Percentiles rank a stretch among this genome's conserved stretches.
Evolutionary conservation across 1,284 basidiomycete species (phyloP).

Genomic region (Irpex lacteus): DNA sequence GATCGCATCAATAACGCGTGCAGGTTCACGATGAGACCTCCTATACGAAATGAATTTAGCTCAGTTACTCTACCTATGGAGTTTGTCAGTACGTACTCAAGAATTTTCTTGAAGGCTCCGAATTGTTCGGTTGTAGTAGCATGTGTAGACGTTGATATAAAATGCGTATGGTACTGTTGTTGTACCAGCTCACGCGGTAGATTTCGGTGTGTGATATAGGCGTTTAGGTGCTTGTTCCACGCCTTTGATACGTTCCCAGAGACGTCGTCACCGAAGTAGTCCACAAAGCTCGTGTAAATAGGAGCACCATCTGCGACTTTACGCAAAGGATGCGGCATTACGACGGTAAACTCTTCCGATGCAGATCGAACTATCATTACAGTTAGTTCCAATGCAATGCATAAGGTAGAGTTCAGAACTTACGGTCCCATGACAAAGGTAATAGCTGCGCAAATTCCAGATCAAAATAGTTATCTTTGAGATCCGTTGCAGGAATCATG

Average conservation of each 20-base stretch:
- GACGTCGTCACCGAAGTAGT: slow-evolving; percentile 26
- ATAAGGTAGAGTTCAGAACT: neutral
- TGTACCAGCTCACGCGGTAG: slow-evolving; percentile 27
- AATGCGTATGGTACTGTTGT: slow-evolving; percentile 33
- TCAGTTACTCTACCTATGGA: neutral
- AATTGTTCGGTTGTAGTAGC: slow-evolving; percentile 34
- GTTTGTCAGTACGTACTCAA: neutral
- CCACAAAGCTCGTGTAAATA: neutral
- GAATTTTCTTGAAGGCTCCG: slow-evolving; percentile 16
- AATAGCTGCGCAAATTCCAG: no score
- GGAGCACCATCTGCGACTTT: neutral
- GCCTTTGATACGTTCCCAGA: slow-evolving; percentile 31
- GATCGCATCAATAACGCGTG: neutral
- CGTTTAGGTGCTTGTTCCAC: slow-evolving; percentile 30
- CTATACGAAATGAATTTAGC: neutral
- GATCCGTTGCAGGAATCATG: neutral
- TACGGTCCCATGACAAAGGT: neutral
- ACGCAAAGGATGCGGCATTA: neutral
- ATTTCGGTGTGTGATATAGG: slow-evolving; percentile 25
- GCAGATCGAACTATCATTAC: neutral
- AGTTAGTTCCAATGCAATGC: neutral
- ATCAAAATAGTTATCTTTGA: no score
- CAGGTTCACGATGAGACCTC: neutral
- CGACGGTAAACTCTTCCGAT: neutral
- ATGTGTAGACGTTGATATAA: slow-evolving; percentile 33